Conservation (phyloP, 129 eudicot species). For the Tagetes erecta region DNA sequence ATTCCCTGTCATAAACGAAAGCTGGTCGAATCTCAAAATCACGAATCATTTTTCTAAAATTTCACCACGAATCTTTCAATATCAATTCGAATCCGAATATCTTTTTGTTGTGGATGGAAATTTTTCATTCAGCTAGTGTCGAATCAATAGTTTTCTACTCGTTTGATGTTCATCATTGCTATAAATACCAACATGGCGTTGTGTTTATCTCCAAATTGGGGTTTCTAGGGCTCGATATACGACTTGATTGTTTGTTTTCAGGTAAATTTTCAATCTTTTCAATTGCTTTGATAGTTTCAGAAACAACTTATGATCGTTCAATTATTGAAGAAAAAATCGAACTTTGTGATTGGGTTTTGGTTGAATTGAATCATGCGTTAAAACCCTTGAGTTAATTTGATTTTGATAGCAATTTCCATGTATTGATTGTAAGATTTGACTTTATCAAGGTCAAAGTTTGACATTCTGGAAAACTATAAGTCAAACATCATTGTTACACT, state of each 20-base stretch:
- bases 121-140: slow-evolving; percentile 17
- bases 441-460: slow-evolving; percentile 10
- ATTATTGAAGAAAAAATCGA: background rate
- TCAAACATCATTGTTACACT: slow-evolving; percentile 8
- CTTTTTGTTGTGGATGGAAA: slow-evolving; percentile 23
- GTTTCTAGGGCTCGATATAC: slow-evolving; percentile 21
- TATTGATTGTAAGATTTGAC: background rate
- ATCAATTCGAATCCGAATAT: slow-evolving; percentile 21
- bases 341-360: background rate
- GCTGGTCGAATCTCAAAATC: slow-evolving; percentile 15
- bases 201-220: slow-evolving; percentile 10
- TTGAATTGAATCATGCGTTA: background rate
- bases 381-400: background rate
- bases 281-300: background rate
- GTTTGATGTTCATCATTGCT: slow-evolving; percentile 19
- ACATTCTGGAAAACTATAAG: slow-evolving; percentile 10
- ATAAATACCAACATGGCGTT: slow-evolving; percentile 24
- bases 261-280: slow-evolving; percentile 7
- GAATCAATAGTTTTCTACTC: slow-evolving; percentile 30
- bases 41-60: slow-evolving; percentile 11
- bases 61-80: slow-evolving; percentile 20
- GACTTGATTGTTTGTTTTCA: slow-evolving; percentile 9
- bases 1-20: slow-evolving; percentile 17
- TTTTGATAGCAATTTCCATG: background rate
- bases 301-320: background rate